Percentiles rank a stretch among this genome's conserved stretches.
Evolutionary conservation across 2,329 filamentous ascomycete species (phyloP).

Genomic region (Penicillium frequentans): DNA sequence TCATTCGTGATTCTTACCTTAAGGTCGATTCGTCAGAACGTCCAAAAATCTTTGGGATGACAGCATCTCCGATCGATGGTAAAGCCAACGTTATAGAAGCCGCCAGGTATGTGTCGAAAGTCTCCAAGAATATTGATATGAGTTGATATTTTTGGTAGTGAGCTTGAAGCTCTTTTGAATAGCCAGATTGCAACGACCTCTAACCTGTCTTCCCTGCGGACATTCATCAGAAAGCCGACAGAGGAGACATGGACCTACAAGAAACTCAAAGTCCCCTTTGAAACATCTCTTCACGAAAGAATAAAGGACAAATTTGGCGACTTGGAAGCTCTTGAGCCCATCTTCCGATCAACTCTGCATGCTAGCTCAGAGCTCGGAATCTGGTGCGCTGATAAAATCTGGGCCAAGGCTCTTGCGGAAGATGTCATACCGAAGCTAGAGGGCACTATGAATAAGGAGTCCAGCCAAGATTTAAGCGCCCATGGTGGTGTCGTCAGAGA

Average conservation of each 20-base stretch:
- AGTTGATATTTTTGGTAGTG: conserved; percentile 35
- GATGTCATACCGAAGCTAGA: conserved; percentile 63
- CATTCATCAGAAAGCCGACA: conserved; percentile 59
- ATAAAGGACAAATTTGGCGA: conserved; percentile 57
- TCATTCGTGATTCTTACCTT: conserved; percentile 84
- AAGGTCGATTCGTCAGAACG: conserved; percentile 49
- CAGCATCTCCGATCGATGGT: conserved; percentile 88
- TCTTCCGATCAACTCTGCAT: conserved; percentile 60
- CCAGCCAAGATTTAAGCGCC: conserved; percentile 3
- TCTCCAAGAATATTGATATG: background rate
- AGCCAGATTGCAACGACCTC: conserved; percentile 78
- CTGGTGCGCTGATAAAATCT: conserved; percentile 84
- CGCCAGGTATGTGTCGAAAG: conserved; percentile 49
- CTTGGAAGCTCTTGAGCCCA: conserved; percentile 52
- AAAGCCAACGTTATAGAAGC: conserved; percentile 71
- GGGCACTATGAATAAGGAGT: conserved; percentile 39
- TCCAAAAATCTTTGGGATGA: conserved; percentile 92
- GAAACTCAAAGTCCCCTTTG: conserved; percentile 51
- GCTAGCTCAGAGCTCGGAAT: conserved; percentile 68
- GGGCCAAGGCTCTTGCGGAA: conserved; percentile 68
- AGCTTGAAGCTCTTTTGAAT: conserved; percentile 75
- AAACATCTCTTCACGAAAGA: conserved; percentile 64
- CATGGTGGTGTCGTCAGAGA: conserved; percentile 52
- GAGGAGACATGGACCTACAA: conserved; percentile 62
- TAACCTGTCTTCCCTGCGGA: conserved; percentile 59